These are phyloP conservation scores for Orbilia brochopaga DNA, from an alignment of 2,329 filamentous ascomycete genomes.

Conservation along the genomic window DNA sequence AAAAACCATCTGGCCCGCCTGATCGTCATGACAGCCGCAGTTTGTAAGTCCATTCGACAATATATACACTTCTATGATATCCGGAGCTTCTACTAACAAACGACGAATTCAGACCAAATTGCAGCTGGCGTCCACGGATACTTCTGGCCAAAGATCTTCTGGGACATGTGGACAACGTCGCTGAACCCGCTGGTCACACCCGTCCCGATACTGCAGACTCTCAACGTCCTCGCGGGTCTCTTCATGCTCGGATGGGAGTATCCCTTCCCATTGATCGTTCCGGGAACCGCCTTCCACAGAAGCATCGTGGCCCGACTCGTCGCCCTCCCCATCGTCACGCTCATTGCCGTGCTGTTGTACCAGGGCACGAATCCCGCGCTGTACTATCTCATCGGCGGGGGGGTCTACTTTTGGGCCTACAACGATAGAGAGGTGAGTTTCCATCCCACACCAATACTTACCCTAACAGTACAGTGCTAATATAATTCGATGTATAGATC, in stretches of 20 bases:
- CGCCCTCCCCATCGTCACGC: slow-evolving; percentile 76
- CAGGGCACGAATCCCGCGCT: slow-evolving; percentile 90
- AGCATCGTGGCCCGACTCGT: slow-evolving; percentile 86
- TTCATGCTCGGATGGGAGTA: slow-evolving; percentile 86
- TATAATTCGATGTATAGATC: slow-evolving; percentile 42
- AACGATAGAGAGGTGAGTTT: slow-evolving; percentile 91
- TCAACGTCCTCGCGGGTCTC: slow-evolving; percentile 85
- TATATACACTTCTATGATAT: too few species aligned
- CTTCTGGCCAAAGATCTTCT: slow-evolving; percentile 99
- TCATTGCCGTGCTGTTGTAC: slow-evolving; percentile 80
- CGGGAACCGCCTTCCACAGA: slow-evolving; percentile 78
- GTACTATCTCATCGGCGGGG: slow-evolving; percentile 86
- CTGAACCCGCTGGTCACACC: slow-evolving; percentile 86
- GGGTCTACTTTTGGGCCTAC: slow-evolving; percentile 94
- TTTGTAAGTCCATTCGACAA: slow-evolving; percentile 58
- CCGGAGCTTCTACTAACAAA: slow-evolving; percentile 47
- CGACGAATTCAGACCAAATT: slow-evolving; percentile 74
- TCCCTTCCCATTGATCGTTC: slow-evolving; percentile 74
- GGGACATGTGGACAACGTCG: slow-evolving; percentile 91
- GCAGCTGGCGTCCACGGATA: slow-evolving; percentile 81
- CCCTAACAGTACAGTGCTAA: slow-evolving; percentile 6
- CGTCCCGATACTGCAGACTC: slow-evolving; percentile 82
- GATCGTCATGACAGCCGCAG: slow-evolving; percentile 83
- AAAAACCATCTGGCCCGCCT: slow-evolving; percentile 99
- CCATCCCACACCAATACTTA: neutral